phyloP scores from a whole-genome alignment of 805 yeast species.

The Candida loeiensis region DNA sequence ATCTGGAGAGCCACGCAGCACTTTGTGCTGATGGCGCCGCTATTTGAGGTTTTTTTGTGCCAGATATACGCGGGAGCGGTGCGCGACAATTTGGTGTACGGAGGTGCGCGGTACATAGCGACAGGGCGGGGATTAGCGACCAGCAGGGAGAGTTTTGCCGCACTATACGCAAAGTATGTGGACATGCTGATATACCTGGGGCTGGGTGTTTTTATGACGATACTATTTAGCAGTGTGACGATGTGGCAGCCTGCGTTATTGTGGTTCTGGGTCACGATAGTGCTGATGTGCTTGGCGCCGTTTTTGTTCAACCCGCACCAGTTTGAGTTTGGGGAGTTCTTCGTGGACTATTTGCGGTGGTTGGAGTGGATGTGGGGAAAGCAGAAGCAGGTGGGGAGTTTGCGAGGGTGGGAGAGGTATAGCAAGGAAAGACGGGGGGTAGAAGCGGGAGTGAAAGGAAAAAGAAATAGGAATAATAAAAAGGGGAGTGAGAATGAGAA shows the following conservation, averaged over 20 bases:
- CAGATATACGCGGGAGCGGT: conserved; percentile 85
- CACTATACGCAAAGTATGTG: conserved; percentile 73
- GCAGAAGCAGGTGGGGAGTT: background rate
- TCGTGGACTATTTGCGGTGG: conserved; percentile 45
- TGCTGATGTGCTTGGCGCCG: conserved; percentile 47
- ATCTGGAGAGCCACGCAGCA: conserved; percentile 68
- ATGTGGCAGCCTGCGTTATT: conserved; percentile 77
- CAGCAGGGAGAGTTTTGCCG: conserved; percentile 67
- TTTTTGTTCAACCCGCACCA: conserved; percentile 54
- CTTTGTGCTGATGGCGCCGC: conserved; percentile 76
- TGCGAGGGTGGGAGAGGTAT: conserved; percentile 1
- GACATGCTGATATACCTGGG: conserved; percentile 77
- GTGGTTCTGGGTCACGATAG: conserved; percentile 53
- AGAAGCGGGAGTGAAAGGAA: background rate
- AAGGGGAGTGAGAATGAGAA: background rate
- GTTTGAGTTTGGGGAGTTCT: conserved; percentile 45
- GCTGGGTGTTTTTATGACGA: conserved; percentile 59
- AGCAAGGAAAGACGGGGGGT: background rate
- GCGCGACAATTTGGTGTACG: conserved; percentile 72
- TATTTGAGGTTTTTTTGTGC: conserved; percentile 93
- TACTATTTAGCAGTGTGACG: conserved; percentile 71
- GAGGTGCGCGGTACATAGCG: conserved; percentile 88
- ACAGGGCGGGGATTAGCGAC: conserved; percentile 96
- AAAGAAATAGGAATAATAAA: background rate
- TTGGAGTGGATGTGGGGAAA: conserved; percentile 1